Percentiles rank a stretch among this genome's conserved stretches.
Evolutionary conservation across 352 stramenopile genomes (phyloP).

Genomic region (Pythium aristosporum): DNA sequence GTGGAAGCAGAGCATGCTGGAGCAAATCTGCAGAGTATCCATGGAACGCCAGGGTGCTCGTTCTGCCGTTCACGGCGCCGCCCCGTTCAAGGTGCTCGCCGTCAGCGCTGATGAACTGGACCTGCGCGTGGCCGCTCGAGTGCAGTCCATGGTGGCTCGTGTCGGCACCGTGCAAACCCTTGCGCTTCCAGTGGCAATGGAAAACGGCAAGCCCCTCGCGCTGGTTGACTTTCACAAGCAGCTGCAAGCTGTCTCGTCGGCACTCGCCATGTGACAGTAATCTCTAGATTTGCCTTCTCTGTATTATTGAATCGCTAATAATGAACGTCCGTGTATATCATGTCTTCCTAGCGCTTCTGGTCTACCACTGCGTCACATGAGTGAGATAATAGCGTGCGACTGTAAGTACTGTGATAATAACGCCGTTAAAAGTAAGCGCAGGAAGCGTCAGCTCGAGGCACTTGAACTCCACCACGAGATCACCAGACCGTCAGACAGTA

Average conservation of each 20-base stretch:
- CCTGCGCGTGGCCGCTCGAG: neutral
- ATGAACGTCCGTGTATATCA: too few species aligned
- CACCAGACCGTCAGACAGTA: too few species aligned
- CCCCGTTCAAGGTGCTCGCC: slow-evolving; percentile 14
- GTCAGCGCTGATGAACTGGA: slow-evolving; percentile 23
- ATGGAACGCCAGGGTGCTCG: neutral
- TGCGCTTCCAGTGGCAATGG: slow-evolving; percentile 4
- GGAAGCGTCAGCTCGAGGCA: too few species aligned
- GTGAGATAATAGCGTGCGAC: too few species aligned
- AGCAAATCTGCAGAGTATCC: slow-evolving; percentile 20
- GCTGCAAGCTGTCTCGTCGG: slow-evolving; percentile 2
- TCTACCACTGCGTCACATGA: too few species aligned
- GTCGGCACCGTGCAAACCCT: slow-evolving; percentile 17
- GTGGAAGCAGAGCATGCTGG: slow-evolving; percentile 15
- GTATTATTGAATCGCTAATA: too few species aligned
- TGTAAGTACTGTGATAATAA: too few species aligned
- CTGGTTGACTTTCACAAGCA: slow-evolving; percentile 29
- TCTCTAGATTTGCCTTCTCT: neutral
- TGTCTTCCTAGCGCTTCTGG: too few species aligned
- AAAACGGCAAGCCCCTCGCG: slow-evolving; percentile 12
- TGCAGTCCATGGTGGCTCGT: slow-evolving; percentile 18
- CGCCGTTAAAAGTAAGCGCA: too few species aligned
- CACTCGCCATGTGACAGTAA: slow-evolving; percentile 1
- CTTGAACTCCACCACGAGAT: too few species aligned
- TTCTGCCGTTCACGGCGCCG: neutral